phyloP scores from a whole-genome alignment of 768 basidiomycete species.

The Tylopilus subfusipes region DNA sequence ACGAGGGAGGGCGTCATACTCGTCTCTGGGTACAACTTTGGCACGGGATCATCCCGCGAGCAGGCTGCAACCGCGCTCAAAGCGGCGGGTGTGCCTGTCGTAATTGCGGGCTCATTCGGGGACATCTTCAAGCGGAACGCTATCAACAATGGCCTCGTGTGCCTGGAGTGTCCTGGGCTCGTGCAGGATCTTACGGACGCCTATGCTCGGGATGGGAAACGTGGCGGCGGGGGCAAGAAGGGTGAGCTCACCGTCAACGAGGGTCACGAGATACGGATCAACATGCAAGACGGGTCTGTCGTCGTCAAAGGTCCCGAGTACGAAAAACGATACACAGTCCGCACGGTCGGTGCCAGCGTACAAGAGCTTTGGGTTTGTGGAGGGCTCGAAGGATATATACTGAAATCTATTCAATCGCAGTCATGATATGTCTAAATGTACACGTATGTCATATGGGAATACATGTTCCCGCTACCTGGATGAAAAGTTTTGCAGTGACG shows the following conservation, averaged over 20 bases:
- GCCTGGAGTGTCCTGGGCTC: conserved; percentile 88
- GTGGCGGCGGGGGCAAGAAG: conserved; percentile 73
- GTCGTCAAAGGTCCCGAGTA: conserved; percentile 43
- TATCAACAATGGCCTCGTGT: conserved; percentile 97
- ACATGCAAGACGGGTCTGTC: conserved; percentile 70
- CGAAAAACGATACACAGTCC: conserved; percentile 58
- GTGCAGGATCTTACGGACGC: conserved; percentile 75
- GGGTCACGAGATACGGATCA: conserved; percentile 59
- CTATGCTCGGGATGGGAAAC: conserved; percentile 68
- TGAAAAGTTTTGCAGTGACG: too few relatives aligned
- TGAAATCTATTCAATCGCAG: conserved; percentile 58
- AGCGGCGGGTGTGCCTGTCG: conserved; percentile 86
- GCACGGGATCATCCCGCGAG: conserved; percentile 96
- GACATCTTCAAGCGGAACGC: conserved; percentile 99
- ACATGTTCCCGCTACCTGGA: not conserved
- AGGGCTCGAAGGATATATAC: conserved; percentile 87
- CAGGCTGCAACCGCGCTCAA: conserved; percentile 98
- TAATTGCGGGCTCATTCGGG: conserved; percentile 97
- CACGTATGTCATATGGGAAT: not conserved
- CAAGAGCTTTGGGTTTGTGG: conserved; percentile 98
- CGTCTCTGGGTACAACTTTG: conserved; percentile 95
- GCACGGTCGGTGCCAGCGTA: conserved; percentile 86
- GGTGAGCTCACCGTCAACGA: conserved; percentile 84
- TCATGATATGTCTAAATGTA: conserved; percentile 5
- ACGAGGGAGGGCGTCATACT: conserved; percentile 69